Percentiles rank a stretch among this genome's conserved stretches.
phyloP scores from a whole-genome alignment of 768 basidiomycete species.

The Podaxis mareebaensis region DNA sequence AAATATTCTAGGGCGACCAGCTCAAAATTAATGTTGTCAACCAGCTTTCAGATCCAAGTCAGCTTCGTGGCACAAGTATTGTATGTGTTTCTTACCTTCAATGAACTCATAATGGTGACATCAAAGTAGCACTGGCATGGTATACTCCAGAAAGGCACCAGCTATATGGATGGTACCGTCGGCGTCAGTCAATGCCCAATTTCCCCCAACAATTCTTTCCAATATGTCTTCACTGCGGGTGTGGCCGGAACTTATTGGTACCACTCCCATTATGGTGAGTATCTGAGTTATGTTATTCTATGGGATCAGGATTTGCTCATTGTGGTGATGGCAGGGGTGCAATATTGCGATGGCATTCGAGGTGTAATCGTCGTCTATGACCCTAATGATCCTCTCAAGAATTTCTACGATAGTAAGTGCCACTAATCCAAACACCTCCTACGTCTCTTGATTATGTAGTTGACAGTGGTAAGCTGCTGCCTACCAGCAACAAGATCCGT shows the following conservation, averaged over 20 bases:
- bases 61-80: background rate
- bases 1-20: background rate
- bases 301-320: background rate
- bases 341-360: slow-evolving; percentile 43
- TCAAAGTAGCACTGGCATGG: slow-evolving; percentile 46
- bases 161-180: slow-evolving; percentile 41
- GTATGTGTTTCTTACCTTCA: background rate
- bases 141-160: slow-evolving; percentile 34
- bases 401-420: slow-evolving; percentile 19
- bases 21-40: background rate
- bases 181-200: slow-evolving; percentile 45
- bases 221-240: slow-evolving; percentile 35
- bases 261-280: background rate
- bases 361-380: slow-evolving; percentile 40
- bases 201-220: slow-evolving; percentile 34
- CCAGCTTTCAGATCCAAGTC: background rate
- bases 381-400: slow-evolving; percentile 23
- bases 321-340: background rate
- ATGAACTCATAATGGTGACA: background rate
- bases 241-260: slow-evolving; percentile 30
- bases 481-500: slow-evolving; percentile 13
- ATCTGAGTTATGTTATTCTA: background rate
- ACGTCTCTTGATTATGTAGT: slow-evolving; percentile 18
- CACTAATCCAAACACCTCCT: background rate
- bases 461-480: slow-evolving; percentile 33